Percentiles rank a stretch among this genome's conserved stretches.
phyloP scores from a whole-genome alignment of 768 basidiomycete genomes.

The Suillus tomentosus region DNA sequence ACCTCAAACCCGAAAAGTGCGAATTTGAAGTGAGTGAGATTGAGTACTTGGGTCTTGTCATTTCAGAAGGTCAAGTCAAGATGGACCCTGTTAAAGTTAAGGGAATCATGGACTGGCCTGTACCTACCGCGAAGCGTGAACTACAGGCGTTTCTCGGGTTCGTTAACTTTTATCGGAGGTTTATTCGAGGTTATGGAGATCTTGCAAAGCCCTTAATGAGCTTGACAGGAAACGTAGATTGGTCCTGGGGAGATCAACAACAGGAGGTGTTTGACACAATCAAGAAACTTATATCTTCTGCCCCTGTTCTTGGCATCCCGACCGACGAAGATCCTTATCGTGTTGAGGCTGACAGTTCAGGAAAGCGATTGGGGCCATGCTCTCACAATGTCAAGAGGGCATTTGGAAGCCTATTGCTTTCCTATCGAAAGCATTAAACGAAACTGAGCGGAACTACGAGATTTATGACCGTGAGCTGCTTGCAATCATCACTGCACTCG shows the following conservation, averaged over 20 bases:
- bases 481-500: slow-evolving; percentile 43
- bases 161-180: slow-evolving; percentile 37
- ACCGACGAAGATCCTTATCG: slow-evolving; percentile 18
- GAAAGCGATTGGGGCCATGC: slow-evolving; percentile 34
- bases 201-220: slow-evolving; percentile 31
- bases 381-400: slow-evolving; percentile 28
- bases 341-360: slow-evolving; percentile 35
- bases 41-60: slow-evolving; percentile 37
- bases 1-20: slow-evolving; percentile 25
- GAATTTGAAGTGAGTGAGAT: slow-evolving; percentile 21
- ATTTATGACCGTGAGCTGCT: slow-evolving; percentile 50
- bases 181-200: slow-evolving; percentile 34
- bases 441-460: slow-evolving; percentile 46
- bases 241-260: slow-evolving; percentile 27
- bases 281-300: slow-evolving; percentile 27
- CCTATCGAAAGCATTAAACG: slow-evolving; percentile 33
- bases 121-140: slow-evolving; percentile 33
- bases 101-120: slow-evolving; percentile 41
- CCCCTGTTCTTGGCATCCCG: slow-evolving; percentile 28
- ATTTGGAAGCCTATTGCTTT: slow-evolving; percentile 42
- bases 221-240: slow-evolving; percentile 30
- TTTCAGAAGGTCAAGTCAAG: slow-evolving; percentile 26
- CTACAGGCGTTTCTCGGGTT: slow-evolving; percentile 46
- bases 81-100: slow-evolving; percentile 44
- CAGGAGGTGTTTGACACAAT: slow-evolving; percentile 31